Percentiles rank a stretch among this genome's conserved stretches.
Evolutionary conservation across 352 stramenopile species (phyloP).

Genomic region (Pythium sp.): DNA sequence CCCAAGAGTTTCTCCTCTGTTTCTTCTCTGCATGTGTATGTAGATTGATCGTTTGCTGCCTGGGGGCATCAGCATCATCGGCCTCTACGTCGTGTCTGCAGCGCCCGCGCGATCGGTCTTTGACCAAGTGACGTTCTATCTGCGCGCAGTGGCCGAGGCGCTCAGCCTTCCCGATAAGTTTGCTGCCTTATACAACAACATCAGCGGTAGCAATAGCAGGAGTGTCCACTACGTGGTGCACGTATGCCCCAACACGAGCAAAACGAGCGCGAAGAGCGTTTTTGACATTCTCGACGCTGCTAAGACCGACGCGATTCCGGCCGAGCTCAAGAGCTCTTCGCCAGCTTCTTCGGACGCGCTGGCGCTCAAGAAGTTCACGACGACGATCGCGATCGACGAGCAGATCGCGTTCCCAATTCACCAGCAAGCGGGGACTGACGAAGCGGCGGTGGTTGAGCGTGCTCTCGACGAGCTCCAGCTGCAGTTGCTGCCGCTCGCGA

Average conservation of each 20-base stretch:
- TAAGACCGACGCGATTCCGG: constrained; percentile 24
- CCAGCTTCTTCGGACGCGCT: constrained; percentile 15
- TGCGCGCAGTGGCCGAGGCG: constrained; percentile 43
- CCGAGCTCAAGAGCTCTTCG: constrained; percentile 24
- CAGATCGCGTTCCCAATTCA: constrained; percentile 21
- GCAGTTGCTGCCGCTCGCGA: constrained; percentile 44
- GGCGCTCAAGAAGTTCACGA: constrained; percentile 32
- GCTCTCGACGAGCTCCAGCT: constrained; percentile 42
- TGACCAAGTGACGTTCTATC: constrained; percentile 44
- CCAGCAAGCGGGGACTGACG: background rate
- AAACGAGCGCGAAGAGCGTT: constrained; percentile 19
- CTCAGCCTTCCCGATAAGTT: constrained; percentile 25
- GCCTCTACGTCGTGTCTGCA: constrained; percentile 55
- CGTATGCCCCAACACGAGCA: constrained; percentile 25
- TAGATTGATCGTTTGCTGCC: constrained; percentile 59
- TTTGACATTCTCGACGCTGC: constrained; percentile 36
- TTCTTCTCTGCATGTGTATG: background rate
- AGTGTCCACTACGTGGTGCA: constrained; percentile 45
- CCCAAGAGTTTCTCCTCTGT: no score
- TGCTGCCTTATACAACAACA: background rate
- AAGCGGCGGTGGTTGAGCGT: constrained; percentile 27
- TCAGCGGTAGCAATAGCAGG: background rate
- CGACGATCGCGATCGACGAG: constrained; percentile 48
- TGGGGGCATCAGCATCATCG: constrained; percentile 48
- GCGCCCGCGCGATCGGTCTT: constrained; percentile 22